Conservation (phyloP, 768 basidiomycete species). For the Boletus barrowsii region DNA sequence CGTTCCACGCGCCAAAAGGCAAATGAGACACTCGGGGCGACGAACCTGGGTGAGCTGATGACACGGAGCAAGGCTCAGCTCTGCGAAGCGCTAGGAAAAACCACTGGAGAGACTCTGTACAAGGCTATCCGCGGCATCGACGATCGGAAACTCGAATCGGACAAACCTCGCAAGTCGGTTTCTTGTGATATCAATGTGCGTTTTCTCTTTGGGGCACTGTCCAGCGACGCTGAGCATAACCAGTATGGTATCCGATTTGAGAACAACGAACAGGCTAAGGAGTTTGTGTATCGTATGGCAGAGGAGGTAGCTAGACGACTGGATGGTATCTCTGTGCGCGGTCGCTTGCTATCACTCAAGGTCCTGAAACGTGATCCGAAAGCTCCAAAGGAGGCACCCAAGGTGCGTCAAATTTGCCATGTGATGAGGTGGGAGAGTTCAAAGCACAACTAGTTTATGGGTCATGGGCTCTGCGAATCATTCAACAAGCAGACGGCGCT, state of each 20-base stretch:
- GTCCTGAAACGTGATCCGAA: slow-evolving; percentile 82
- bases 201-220: slow-evolving; percentile 8
- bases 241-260: slow-evolving; percentile 97
- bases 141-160: slow-evolving; percentile 71
- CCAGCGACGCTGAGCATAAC: slow-evolving; percentile 1
- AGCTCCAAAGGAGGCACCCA: slow-evolving; percentile 87
- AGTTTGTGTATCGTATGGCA: slow-evolving; percentile 74
- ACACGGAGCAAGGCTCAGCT: slow-evolving; percentile 62
- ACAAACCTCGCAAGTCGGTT: slow-evolving; percentile 86
- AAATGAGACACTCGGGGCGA: slow-evolving; percentile 70
- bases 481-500: slow-evolving; percentile 75
- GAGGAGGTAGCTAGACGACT: slow-evolving; percentile 73
- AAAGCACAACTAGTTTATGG: slow-evolving; percentile 64
- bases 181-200: slow-evolving; percentile 93
- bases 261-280: slow-evolving; percentile 74
- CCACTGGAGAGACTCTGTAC: slow-evolving; percentile 80
- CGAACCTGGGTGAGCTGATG: slow-evolving; percentile 64
- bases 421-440: background rate
- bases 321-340: slow-evolving; percentile 63
- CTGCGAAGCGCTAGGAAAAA: slow-evolving; percentile 71
- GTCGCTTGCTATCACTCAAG: slow-evolving; percentile 78
- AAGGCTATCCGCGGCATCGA: slow-evolving; percentile 86
- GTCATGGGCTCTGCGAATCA: slow-evolving; percentile 81
- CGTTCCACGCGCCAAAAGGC: slow-evolving; percentile 74
- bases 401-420: slow-evolving; percentile 46